phyloP scores from a whole-genome alignment of 2,329 filamentous ascomycete species.

The Ophiostoma novo-ulmi region DNA sequence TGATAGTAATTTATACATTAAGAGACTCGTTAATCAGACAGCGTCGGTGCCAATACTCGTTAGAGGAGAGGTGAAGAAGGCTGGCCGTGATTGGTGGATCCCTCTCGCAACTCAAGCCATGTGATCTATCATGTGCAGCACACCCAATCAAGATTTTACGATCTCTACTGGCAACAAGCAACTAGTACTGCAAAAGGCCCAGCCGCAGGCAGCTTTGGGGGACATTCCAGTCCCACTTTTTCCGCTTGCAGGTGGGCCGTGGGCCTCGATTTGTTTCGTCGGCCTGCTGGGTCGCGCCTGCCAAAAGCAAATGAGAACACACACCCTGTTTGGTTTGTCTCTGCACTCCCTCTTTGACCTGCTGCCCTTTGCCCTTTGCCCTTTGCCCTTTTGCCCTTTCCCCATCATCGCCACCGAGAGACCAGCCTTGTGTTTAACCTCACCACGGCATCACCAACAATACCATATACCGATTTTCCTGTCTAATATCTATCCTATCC shows the following conservation, averaged over 20 bases:
- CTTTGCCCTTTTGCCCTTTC: not conserved
- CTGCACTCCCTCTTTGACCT: constrained; percentile 2
- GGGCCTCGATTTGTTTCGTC: constrained; percentile 21
- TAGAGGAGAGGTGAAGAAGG: not conserved
- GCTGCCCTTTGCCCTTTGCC: not conserved
- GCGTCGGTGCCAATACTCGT: no score
- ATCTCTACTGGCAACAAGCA: not conserved
- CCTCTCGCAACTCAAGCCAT: not conserved
- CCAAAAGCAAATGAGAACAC: constrained; percentile 20
- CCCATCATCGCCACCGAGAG: not conserved
- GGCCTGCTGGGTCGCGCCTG: constrained; percentile 23
- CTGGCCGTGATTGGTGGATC: not conserved
- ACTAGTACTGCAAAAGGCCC: not conserved
- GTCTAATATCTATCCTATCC: not conserved
- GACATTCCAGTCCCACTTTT: constrained; percentile 18
- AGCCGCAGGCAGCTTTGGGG: constrained; percentile 19
- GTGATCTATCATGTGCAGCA: not conserved
- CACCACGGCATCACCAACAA: not conserved
- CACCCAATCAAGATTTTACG: not conserved
- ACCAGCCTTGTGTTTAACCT: not conserved
- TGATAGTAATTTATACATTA: no score
- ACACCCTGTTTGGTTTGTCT: constrained; percentile 5
- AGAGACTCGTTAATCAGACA: no score
- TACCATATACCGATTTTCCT: not conserved
- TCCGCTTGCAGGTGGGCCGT: constrained; percentile 17